phyloP scores from a whole-genome alignment of 371 early-diverging fungal genomes.

The Thermomucor indicae-seudaticae region DNA sequence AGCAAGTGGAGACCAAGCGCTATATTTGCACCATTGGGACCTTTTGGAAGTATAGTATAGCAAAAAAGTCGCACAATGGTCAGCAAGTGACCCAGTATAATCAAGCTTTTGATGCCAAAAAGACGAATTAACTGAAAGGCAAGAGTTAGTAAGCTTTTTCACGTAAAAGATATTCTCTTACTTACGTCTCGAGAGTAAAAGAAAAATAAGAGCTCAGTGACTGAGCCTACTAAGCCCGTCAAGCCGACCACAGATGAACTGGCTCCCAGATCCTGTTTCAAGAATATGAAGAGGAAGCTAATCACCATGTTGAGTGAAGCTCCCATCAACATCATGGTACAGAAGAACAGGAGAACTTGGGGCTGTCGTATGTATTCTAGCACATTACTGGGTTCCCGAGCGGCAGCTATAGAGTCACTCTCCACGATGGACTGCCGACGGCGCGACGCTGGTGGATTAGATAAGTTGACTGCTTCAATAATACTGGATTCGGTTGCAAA shows the following conservation, averaged over 20 bases:
- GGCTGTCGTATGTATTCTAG: slow-evolving; percentile 35
- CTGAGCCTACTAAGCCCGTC: slow-evolving; percentile 46
- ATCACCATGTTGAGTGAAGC: slow-evolving; percentile 49
- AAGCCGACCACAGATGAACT: slow-evolving; percentile 40
- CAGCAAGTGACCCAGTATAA: slow-evolving; percentile 44
- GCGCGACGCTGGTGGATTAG: slow-evolving; percentile 41
- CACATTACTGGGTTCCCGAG: slow-evolving; percentile 26
- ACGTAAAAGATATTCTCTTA: background rate
- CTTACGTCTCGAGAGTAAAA: slow-evolving; percentile 51
- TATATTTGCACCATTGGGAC: slow-evolving; percentile 40
- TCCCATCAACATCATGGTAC: slow-evolving; percentile 54
- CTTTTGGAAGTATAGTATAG: slow-evolving; percentile 45
- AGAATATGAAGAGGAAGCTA: slow-evolving; percentile 43
- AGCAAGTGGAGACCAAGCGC: slow-evolving; percentile 43
- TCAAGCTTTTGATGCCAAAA: slow-evolving; percentile 44
- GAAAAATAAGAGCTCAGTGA: slow-evolving; percentile 44
- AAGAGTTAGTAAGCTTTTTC: background rate
- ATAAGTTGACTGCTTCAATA: slow-evolving; percentile 48
- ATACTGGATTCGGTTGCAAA: slow-evolving; percentile 54
- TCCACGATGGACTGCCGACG: slow-evolving; percentile 10
- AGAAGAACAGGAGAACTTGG: slow-evolving; percentile 36
- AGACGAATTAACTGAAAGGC: slow-evolving; percentile 35
- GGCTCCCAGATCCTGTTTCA: slow-evolving; percentile 45
- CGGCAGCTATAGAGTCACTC: slow-evolving; percentile 4
- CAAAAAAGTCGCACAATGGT: slow-evolving; percentile 46